Evolutionary conservation across 2,329 filamentous ascomycete species (phyloP).

Genomic region (Colletotrichum sp.): DNA sequence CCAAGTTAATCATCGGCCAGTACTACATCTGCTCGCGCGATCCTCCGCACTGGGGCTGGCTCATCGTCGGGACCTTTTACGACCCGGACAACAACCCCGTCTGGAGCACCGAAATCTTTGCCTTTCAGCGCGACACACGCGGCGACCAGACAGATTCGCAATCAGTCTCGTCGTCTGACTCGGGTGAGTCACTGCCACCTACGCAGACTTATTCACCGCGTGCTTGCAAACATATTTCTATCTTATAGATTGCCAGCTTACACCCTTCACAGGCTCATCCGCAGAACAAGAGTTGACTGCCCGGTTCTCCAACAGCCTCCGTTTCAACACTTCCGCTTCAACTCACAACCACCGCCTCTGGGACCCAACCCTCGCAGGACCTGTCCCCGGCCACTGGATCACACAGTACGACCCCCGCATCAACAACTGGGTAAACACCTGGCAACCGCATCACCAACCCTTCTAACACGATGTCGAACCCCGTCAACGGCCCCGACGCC

Average conservation of each 20-base stretch:
- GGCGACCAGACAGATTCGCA: background rate
- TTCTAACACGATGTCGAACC: slow-evolving; percentile 31
- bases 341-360: background rate
- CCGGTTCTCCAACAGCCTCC: background rate
- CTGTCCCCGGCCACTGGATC: slow-evolving; percentile 38
- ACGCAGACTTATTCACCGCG: background rate
- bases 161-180: background rate
- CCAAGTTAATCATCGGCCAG: slow-evolving; percentile 50
- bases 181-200: slow-evolving; percentile 10
- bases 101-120: slow-evolving; percentile 52
- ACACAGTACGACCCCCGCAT: background rate
- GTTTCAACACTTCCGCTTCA: background rate
- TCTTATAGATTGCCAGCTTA: background rate
- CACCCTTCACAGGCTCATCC: background rate
- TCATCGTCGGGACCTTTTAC: slow-evolving; percentile 53
- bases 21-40: slow-evolving; percentile 37
- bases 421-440: slow-evolving; percentile 35
- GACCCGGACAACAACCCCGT: slow-evolving; percentile 43
- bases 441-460: slow-evolving; percentile 28
- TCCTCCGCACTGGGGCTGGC: slow-evolving; percentile 47
- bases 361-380: slow-evolving; percentile 33
- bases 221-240: background rate
- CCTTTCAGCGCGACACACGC: background rate
- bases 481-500: slow-evolving; percentile 41
- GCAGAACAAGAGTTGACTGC: background rate